Conservation (phyloP, 495 filamentous ascomycete species). For the Podospora bellae-mahoneyi region DNA sequence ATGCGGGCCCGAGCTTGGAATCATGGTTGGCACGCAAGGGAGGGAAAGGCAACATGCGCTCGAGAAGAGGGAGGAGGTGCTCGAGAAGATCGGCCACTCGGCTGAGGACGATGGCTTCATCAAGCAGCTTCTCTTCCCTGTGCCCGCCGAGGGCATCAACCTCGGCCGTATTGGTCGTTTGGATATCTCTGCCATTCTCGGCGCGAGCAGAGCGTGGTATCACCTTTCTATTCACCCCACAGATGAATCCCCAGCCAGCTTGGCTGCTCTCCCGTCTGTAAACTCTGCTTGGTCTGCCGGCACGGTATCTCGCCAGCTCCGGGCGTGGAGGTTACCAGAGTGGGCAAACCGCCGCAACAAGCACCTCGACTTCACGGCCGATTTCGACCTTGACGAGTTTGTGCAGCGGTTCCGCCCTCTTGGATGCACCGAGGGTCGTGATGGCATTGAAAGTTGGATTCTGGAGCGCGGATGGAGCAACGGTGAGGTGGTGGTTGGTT, state of each 20-base stretch:
- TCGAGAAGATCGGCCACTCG: slow-evolving; percentile 81
- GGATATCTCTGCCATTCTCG: slow-evolving; percentile 64
- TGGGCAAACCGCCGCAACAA: slow-evolving; percentile 94
- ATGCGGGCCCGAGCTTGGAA: slow-evolving; percentile 77
- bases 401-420: slow-evolving; percentile 72
- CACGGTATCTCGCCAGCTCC: slow-evolving; percentile 84
- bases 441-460: slow-evolving; percentile 94
- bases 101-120: slow-evolving; percentile 82
- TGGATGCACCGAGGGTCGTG: slow-evolving; percentile 83
- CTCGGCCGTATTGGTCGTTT: slow-evolving; percentile 71
- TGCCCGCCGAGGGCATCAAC: slow-evolving; percentile 68
- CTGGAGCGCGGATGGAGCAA: slow-evolving; percentile 97
- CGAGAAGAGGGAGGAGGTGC: slow-evolving; percentile 73
- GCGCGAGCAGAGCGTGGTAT: slow-evolving; percentile 90
- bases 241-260: slow-evolving; percentile 71
- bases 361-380: slow-evolving; percentile 92
- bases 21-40: slow-evolving; percentile 59
- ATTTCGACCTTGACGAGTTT: slow-evolving; percentile 95
- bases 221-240: slow-evolving; percentile 89
- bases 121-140: slow-evolving; percentile 75
- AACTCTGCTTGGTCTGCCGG: slow-evolving; percentile 84
- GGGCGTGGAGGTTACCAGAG: slow-evolving; percentile 88
- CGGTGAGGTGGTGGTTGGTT: slow-evolving; percentile 87
- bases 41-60: slow-evolving; percentile 73
- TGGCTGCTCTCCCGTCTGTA: slow-evolving; percentile 58